Evolutionary conservation across 495 filamentous ascomycete genomes (phyloP), one percentile per base, ranked within the genome.

Genomic region (Penicillium manginii): DNA sequence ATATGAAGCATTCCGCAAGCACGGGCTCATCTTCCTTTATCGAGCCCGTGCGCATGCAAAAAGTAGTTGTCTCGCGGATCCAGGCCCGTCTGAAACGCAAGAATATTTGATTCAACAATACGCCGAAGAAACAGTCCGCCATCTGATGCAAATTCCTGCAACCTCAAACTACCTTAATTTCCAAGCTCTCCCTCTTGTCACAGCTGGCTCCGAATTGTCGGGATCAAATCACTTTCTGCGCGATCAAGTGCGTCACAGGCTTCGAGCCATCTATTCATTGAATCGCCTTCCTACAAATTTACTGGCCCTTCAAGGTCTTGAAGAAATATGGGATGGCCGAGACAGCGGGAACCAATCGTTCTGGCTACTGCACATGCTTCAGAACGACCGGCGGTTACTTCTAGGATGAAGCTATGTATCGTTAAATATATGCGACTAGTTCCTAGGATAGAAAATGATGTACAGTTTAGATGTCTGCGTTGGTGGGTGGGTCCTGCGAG

Each of bases 1-100:
- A 35, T 54, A 54, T 58, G 59, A 62, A 50, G 54, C 59, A 23
- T 58, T 62, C 50, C 54, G 55, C 50, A 57, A 58, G 39, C 50
- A 62, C 35, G 54, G 59, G 31, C 54, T 62, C 21, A 15, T 58
- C 35, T 54, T 57, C 50, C 50, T 62, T 35, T 62, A 62, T 54
- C 59, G 50, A 54, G n/a, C 50, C 21, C 14, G 54, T 50, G 59
- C 29, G 22, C 54, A 58, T 52, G 46, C 46, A 29, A 23, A 55
- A 11, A 47, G 39, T 12, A 29, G 22, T 48, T 33, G 37, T 39
- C 49, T 18, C 23, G 42, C 33, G 45, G 33, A 60, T 46, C 58
- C 43, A 17, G 46, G 42, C 55, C 2, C 29, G 43, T n/a, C 43
- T 48, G 51, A 60, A 60, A 29, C 57, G 15, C 57, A 54, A 60